A percentile compares a stretch with the other conserved stretches of the same genome.
These are phyloP conservation scores for Heritiera littoralis DNA, from an alignment of 345 rosid species.

Conservation along the genomic window DNA sequence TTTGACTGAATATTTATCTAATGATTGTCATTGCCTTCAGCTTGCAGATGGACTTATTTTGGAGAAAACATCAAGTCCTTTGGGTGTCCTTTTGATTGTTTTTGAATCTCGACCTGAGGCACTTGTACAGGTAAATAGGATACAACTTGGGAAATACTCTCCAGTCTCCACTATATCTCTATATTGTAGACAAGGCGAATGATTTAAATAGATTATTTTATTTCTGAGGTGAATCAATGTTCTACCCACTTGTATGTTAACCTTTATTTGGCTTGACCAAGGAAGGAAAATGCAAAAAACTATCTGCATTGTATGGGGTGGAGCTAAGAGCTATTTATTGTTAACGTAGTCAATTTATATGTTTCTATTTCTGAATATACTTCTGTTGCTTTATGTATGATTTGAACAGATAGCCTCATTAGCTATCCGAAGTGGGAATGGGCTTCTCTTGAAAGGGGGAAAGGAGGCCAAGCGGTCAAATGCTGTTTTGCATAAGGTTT, in stretches of 20 bases:
- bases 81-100: slow-evolving; percentile 94
- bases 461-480: slow-evolving; percentile 92
- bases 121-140: slow-evolving; percentile 74
- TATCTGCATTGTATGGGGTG: not conserved
- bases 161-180: not conserved
- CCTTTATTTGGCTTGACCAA: slow-evolving; percentile 2
- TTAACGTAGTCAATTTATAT: not conserved
- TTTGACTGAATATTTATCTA: not conserved
- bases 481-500: slow-evolving; percentile 93
- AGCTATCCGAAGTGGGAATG: slow-evolving; percentile 97
- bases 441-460: slow-evolving; percentile 92
- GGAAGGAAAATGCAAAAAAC: not conserved
- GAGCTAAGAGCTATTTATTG: not conserved
- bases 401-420: slow-evolving; percentile 85
- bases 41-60: slow-evolving; percentile 89
- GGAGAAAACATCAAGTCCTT: slow-evolving; percentile 94
- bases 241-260: not conserved
- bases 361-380: slow-evolving; percentile 3
- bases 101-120: slow-evolving; percentile 99
- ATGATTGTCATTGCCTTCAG: slow-evolving; percentile 40
- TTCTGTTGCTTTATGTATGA: slow-evolving; percentile 19
- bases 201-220: not conserved
- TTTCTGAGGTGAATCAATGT: not conserved
- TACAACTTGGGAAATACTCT: not conserved
- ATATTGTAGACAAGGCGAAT: slow-evolving; percentile 9